Percentiles rank a stretch among this genome's conserved stretches.
These are phyloP conservation scores for Lyophyllum semitale DNA, from an alignment of 768 basidiomycete species.

Conservation along the genomic window DNA sequence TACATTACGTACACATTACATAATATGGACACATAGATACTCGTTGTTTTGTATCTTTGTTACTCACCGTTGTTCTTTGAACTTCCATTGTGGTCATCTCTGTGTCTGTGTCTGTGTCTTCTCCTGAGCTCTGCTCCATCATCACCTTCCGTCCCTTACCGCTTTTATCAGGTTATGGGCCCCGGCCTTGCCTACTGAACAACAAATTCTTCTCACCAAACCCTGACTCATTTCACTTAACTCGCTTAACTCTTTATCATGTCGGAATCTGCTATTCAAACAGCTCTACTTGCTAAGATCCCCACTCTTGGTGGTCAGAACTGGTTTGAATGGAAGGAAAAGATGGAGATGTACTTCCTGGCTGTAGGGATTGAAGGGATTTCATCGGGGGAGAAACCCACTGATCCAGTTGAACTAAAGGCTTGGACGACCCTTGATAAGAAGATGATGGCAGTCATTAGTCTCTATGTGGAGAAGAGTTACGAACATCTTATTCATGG, in stretches of 20 bases:
- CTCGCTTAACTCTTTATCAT: slow-evolving; percentile 1
- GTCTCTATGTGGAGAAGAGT: not conserved
- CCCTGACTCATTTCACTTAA: not conserved
- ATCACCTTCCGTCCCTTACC: no score
- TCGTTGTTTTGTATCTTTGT: no score
- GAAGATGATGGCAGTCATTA: not conserved
- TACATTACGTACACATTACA: no score
- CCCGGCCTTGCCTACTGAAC: not conserved
- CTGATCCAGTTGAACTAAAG: not conserved
- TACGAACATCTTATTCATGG: slow-evolving; percentile 14
- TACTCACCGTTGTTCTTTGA: no score
- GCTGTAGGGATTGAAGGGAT: not conserved
- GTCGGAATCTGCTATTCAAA: not conserved
- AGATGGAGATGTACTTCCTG: not conserved
- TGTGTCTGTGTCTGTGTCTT: no score
- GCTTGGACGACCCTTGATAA: not conserved
- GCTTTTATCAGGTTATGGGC: not conserved
- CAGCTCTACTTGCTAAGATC: not conserved
- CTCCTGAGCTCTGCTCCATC: no score
- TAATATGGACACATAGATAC: no score
- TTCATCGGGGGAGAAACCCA: not conserved
- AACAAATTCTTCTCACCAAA: no score
- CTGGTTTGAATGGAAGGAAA: slow-evolving; percentile 6
- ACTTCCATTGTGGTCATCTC: no score
- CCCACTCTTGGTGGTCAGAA: slow-evolving; percentile 1